These are phyloP conservation scores for Tanacetum coccineum DNA, from an alignment of 129 eudicot genomes.

Conservation along the genomic window DNA sequence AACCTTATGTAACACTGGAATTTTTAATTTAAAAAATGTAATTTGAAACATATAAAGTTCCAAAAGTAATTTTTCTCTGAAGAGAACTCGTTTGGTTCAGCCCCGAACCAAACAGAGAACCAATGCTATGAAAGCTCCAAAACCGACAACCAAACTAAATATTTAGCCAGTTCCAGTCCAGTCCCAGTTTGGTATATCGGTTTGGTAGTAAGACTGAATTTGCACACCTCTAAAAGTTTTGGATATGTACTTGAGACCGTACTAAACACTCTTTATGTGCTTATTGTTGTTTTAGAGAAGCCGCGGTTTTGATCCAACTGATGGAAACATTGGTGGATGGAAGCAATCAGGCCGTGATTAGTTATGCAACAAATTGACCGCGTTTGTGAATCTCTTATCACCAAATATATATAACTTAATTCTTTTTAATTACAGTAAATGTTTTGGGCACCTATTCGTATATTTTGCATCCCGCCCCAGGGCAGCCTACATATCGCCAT, in stretches of 20 bases:
- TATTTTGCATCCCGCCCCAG: background rate
- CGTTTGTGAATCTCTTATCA: conserved; percentile 4
- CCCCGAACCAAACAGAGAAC: too few species aligned
- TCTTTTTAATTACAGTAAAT: background rate
- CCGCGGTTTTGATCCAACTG: conserved; percentile 35
- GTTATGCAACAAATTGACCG: background rate
- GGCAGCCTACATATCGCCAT: background rate
- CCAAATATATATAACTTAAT: background rate
- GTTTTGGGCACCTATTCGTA: background rate
- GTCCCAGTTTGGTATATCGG: background rate
- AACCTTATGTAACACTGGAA: background rate
- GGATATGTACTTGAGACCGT: background rate
- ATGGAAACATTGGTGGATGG: conserved; percentile 43
- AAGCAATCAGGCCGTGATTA: conserved; percentile 45
- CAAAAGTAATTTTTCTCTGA: background rate
- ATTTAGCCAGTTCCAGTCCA: background rate
- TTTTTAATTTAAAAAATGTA: background rate
- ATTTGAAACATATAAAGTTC: background rate
- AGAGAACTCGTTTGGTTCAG: background rate
- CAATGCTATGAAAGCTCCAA: background rate
- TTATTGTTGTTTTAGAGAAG: conserved; percentile 39
- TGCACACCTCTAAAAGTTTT: too few species aligned
- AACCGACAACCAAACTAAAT: background rate
- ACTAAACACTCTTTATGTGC: background rate
- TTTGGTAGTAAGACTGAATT: too few species aligned